phyloP scores from a whole-genome alignment of 2,329 filamentous ascomycete species.

The Botrytis squamosa region DNA sequence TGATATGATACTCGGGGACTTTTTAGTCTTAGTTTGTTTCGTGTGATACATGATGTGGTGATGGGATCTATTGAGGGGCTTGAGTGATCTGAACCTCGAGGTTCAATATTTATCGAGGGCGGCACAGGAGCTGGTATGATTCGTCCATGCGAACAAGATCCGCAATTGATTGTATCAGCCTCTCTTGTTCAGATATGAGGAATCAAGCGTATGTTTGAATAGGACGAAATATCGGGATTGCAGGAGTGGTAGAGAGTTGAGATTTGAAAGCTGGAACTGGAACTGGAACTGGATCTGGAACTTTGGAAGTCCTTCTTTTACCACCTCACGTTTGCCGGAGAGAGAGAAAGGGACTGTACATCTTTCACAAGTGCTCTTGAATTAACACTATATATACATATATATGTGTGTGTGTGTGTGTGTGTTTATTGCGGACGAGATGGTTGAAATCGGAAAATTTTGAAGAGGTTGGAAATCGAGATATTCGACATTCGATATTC shows the following conservation, averaged over 20 bases:
- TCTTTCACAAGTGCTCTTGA: too few species aligned
- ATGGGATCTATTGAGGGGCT: neutral
- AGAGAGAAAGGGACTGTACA: fast-evolving
- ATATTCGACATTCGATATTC: fast-evolving
- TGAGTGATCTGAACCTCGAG: neutral
- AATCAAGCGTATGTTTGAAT: neutral
- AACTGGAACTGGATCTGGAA: neutral
- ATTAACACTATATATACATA: too few species aligned
- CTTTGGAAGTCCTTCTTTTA: neutral
- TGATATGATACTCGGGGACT: neutral
- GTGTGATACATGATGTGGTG: neutral
- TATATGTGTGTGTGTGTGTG: too few species aligned
- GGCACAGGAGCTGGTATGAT: neutral
- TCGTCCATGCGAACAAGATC: neutral
- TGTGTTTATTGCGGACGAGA: too few species aligned
- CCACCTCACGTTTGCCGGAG: fast-evolving
- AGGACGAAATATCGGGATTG: neutral
- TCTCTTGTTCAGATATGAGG: neutral
- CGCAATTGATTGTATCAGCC: neutral
- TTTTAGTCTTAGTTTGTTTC: neutral
- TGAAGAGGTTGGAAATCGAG: too few species aligned
- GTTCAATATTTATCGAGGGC: neutral
- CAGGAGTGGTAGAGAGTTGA: neutral
- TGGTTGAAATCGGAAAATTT: too few species aligned
- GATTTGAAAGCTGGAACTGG: neutral